These are phyloP conservation scores for Saccharomyces hybrid DNA, from an alignment of 1,139 yeast species.

Conservation along the genomic window DNA sequence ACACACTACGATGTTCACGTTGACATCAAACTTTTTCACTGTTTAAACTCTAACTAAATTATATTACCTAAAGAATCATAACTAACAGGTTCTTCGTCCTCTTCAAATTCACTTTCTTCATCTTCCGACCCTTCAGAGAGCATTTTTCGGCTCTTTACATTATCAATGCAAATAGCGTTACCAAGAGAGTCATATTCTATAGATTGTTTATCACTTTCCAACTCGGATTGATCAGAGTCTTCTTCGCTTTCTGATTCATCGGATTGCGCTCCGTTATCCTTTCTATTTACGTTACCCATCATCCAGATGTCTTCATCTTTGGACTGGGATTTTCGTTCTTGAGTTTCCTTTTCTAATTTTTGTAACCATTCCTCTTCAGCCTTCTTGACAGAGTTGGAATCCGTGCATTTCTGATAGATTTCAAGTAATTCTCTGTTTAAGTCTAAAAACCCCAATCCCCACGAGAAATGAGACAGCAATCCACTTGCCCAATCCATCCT, in stretches of 20 bases:
- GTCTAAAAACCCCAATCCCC: constrained; percentile 85
- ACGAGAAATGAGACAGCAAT: constrained; percentile 70
- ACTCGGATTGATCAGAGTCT: constrained; percentile 20
- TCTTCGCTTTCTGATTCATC: constrained; percentile 27
- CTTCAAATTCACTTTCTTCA: constrained; percentile 8
- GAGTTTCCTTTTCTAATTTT: constrained; percentile 58
- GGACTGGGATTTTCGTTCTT: constrained; percentile 49
- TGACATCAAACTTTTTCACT: no score
- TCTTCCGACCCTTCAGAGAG: constrained; percentile 18
- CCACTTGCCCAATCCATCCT: constrained; percentile 82
- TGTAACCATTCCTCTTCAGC: constrained; percentile 77
- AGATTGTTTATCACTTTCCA: constrained; percentile 22
- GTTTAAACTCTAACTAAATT: constrained; percentile 2
- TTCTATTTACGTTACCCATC: constrained; percentile 67
- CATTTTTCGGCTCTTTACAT: constrained; percentile 22
- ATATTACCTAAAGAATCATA: constrained; percentile 26
- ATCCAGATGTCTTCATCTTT: constrained; percentile 62
- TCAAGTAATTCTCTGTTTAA: constrained; percentile 73
- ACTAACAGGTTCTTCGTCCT: constrained; percentile 5
- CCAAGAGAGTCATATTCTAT: constrained; percentile 26
- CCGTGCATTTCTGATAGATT: constrained; percentile 71
- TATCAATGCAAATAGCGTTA: constrained; percentile 15
- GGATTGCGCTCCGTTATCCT: constrained; percentile 11
- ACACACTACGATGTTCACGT: background rate
- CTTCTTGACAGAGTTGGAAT: constrained; percentile 58